A percentile compares a stretch with the other conserved stretches of the same genome.
Conservation (phyloP, 768 basidiomycete species). For the Kwoniella mangroviensis region DNA sequence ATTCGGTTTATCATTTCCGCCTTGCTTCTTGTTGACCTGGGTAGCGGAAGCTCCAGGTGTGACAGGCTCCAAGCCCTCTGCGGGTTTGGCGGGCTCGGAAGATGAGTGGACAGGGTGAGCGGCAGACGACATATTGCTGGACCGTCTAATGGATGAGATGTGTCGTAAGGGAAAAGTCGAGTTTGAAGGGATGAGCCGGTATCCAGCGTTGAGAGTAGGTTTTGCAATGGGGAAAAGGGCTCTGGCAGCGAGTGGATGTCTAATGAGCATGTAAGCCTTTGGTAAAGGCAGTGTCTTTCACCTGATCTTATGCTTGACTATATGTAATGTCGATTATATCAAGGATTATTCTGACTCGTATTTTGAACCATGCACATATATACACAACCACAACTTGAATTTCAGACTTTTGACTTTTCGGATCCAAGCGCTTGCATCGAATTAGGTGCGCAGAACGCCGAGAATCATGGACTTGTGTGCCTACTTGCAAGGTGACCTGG, state of each 20-base stretch:
- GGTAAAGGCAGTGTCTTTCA: slow-evolving; percentile 1
- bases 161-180: background rate
- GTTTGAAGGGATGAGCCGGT: slow-evolving; percentile 9
- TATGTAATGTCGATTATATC: background rate
- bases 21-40: slow-evolving; percentile 21
- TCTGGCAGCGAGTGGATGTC: slow-evolving; percentile 2
- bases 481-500: fast-evolving
- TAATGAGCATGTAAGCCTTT: slow-evolving; percentile 29
- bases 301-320: background rate
- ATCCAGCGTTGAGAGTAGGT: background rate
- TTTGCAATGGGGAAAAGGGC: background rate
- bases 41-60: slow-evolving; percentile 33
- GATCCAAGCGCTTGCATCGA: background rate
- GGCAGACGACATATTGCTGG: slow-evolving; percentile 50
- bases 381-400: background rate
- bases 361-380: background rate
- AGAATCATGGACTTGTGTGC: background rate
- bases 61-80: slow-evolving; percentile 34
- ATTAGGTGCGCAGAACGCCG: background rate
- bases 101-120: slow-evolving; percentile 56
- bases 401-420: background rate
- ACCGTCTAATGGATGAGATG: background rate
- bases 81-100: slow-evolving; percentile 41
- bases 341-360: background rate
- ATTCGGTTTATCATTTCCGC: slow-evolving; percentile 32